phyloP scores from a whole-genome alignment of 2,329 filamentous ascomycete species.

The Periglandula ipomoeae region DNA sequence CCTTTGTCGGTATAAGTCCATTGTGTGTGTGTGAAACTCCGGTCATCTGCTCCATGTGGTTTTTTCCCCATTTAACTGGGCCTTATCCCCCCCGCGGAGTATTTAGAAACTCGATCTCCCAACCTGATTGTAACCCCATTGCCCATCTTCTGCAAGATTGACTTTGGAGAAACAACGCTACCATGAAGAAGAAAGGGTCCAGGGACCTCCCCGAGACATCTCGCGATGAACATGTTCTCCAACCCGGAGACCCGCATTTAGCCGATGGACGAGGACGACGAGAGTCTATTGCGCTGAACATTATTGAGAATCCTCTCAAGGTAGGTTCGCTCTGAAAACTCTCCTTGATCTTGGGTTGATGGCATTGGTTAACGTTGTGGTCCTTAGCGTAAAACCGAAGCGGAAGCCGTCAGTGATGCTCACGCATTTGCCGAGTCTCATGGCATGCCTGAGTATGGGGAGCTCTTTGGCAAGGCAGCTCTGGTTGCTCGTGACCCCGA shows the following conservation, averaged over 20 bases:
- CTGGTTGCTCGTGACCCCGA: constrained; percentile 19
- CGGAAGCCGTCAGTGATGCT: constrained; percentile 27
- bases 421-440: constrained; percentile 37
- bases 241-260: not conserved
- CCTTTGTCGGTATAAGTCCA: not conserved
- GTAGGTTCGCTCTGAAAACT: constrained; percentile 10
- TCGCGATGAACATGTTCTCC: constrained; percentile 8
- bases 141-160: not conserved
- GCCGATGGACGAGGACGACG: constrained; percentile 10
- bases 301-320: constrained; percentile 24
- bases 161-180: not conserved
- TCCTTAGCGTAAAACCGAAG: constrained; percentile 16
- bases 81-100: not conserved
- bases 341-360: not conserved
- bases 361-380: not conserved
- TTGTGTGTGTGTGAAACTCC: not conserved
- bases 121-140: not conserved
- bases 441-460: constrained; percentile 36
- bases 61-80: not conserved
- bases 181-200: constrained; percentile 10
- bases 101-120: not conserved
- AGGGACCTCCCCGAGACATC: constrained; percentile 5
- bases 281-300: constrained; percentile 20
- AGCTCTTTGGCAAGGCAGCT: constrained; percentile 22
- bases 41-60: not conserved